Percentiles rank a stretch among this genome's conserved stretches.
Conservation (phyloP, 2,329 filamentous ascomycete species). For the Penicillium sumatraense region DNA sequence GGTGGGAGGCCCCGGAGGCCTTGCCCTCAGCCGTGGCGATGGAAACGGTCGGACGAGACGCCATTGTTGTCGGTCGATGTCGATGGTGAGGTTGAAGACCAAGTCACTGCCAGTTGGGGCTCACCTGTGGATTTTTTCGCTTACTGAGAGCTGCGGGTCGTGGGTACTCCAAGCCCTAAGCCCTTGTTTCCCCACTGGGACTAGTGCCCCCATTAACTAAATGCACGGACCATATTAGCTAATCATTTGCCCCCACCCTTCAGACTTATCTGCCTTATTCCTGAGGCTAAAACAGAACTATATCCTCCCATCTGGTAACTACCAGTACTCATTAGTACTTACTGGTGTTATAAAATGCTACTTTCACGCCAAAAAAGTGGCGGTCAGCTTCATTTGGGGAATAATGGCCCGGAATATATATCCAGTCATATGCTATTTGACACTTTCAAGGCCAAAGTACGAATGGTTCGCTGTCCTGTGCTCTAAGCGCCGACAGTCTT, state of each 20-base stretch:
- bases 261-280: neutral
- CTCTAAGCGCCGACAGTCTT: neutral
- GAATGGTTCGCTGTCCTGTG: neutral
- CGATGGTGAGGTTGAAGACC: conserved; percentile 45
- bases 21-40: conserved; percentile 96
- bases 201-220: neutral
- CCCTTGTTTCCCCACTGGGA: conserved; percentile 32
- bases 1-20: conserved; percentile 84
- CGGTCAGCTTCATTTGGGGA: too few species aligned
- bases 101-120: conserved; percentile 35
- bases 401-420: too few species aligned
- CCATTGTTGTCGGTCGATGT: conserved; percentile 68
- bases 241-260: neutral
- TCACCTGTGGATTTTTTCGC: conserved; percentile 49
- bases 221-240: conserved; percentile 1
- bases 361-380: too few species aligned
- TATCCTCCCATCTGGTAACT: too few species aligned
- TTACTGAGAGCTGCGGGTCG: conserved; percentile 37
- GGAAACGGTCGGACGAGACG: conserved; percentile 95
- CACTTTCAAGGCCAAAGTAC: neutral
- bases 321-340: neutral
- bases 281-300: neutral
- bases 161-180: conserved; percentile 42
- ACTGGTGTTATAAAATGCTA: too few species aligned
- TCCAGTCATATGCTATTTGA: too few species aligned